These are phyloP conservation scores for Hygrophorus pudorinus DNA, from an alignment of 768 basidiomycete species.

Conservation along the genomic window DNA sequence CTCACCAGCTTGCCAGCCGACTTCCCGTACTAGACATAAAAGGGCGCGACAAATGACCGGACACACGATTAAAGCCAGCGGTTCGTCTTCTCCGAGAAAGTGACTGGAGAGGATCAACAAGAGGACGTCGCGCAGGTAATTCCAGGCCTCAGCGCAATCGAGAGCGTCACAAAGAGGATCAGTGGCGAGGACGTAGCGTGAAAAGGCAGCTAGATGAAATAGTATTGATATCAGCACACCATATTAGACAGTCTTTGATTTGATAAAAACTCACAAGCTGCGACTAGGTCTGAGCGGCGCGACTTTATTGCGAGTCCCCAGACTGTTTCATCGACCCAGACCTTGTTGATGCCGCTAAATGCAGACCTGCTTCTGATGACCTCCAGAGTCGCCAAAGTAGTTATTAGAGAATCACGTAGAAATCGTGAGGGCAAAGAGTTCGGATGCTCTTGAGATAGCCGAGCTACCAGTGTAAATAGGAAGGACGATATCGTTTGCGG, in stretches of 20 bases:
- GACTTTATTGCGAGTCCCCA: slow-evolving; percentile 25
- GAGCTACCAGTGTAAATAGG: slow-evolving; percentile 13
- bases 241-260: not conserved
- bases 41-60: slow-evolving; percentile 44
- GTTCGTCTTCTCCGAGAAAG: slow-evolving; percentile 36
- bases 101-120: slow-evolving; percentile 37
- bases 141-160: slow-evolving; percentile 41
- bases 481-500: slow-evolving; percentile 15
- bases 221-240: slow-evolving; percentile 2
- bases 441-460: slow-evolving; percentile 8
- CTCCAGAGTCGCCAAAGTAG: slow-evolving; percentile 21
- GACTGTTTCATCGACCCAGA: slow-evolving; percentile 23
- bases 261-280: slow-evolving; percentile 29
- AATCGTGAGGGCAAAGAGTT: slow-evolving; percentile 5
- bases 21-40: slow-evolving; percentile 25
- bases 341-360: slow-evolving; percentile 7
- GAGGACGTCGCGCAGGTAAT: slow-evolving; percentile 39
- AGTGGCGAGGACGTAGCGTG: slow-evolving; percentile 29
- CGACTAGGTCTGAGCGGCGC: slow-evolving; percentile 21
- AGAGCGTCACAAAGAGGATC: slow-evolving; percentile 23
- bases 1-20: slow-evolving; percentile 19
- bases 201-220: slow-evolving; percentile 32
- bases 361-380: slow-evolving; percentile 7
- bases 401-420: slow-evolving; percentile 27
- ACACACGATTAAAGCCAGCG: slow-evolving; percentile 38